Base-by-base conservation (phyloP, 2,329 filamentous ascomycete genomes). In the Fusarium tupiense region DNA sequence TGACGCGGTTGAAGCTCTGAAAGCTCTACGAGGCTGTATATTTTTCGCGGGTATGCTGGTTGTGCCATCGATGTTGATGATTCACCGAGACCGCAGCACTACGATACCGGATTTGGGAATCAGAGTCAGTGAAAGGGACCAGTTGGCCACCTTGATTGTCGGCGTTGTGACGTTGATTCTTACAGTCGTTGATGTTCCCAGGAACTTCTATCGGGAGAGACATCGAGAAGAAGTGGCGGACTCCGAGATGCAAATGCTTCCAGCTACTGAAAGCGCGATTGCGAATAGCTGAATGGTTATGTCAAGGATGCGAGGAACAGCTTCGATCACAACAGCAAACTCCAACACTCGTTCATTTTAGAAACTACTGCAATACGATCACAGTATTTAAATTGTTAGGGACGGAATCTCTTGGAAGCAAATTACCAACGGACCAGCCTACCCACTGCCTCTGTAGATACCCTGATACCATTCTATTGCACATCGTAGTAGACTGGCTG, bases 101-200 rank as follows among this genome's bases (percentile, higher is more conserved):
- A 24, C 58, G 6, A 38, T 70, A 29, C 67, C 67, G 1, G 66
- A 65, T 44, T 8, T 70, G 31, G 66, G 13, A 16, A 50, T 70
- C 9, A 35, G 17, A 16, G 17, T 60, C 0, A 54, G 37, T 3
- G 66, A 70, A 24, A 60, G 66, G 17, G 68, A 71, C 38, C 66
- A 71, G 19, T n/a, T 70, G 24, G 67, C 66, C 17, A 52, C 60
- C 1, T 31, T 71, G 38, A 57, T 70, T 26, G 67, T 65, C 20
- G 67, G 67, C 3, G 13, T 44, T n/a, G 60, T 56, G 1, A 70
- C 67, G 1, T 22, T 68, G 31, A 31, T 20, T 1, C 62, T 62
- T 22, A 69, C 66, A 6, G 20, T 62, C 3, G n/a, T 68, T 24
- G 53, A 70, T 1, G 33, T 65, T 14, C 24, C 24, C 8, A 29